A percentile compares a stretch with the other conserved stretches of the same genome.
Conservation (phyloP, 208 protist genomes). For the Acanthamoeba triangularis region DNA sequence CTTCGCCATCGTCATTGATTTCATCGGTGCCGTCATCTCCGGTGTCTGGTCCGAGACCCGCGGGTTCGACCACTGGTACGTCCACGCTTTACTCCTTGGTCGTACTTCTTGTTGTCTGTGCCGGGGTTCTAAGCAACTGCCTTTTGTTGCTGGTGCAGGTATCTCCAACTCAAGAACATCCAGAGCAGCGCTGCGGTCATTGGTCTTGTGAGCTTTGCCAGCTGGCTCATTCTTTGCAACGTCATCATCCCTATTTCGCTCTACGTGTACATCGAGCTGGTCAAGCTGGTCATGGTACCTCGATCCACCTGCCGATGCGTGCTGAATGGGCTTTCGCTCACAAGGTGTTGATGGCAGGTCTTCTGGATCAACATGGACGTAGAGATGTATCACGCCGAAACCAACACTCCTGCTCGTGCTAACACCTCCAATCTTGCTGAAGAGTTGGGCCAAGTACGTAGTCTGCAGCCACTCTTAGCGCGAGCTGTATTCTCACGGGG, state of each 20-base stretch:
- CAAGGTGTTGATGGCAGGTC: background rate
- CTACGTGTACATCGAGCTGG: slow-evolving; percentile 91
- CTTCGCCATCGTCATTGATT: slow-evolving; percentile 82
- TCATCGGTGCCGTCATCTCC: slow-evolving; percentile 76
- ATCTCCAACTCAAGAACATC: slow-evolving; percentile 55
- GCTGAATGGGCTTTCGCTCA: background rate
- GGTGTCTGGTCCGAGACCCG: slow-evolving; percentile 49
- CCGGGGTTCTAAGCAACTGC: background rate
- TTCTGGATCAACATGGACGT: slow-evolving; percentile 79
- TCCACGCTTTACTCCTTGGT: background rate
- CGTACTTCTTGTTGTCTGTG: background rate
- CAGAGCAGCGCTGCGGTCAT: slow-evolving; percentile 36
- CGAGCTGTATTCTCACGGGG: background rate
- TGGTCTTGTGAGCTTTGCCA: slow-evolving; percentile 79
- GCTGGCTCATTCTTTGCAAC: slow-evolving; percentile 88
- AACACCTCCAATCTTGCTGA: slow-evolving; percentile 92
- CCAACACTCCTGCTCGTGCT: slow-evolving; percentile 88
- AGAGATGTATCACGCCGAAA: slow-evolving; percentile 85
- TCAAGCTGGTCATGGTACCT: slow-evolving; percentile 87
- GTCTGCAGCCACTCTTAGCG: too few relatives aligned
- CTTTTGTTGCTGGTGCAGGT: background rate
- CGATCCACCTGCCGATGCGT: background rate
- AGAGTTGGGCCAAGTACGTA: slow-evolving; percentile 89
- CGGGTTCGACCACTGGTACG: slow-evolving; percentile 65
- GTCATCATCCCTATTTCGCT: slow-evolving; percentile 92